These are phyloP conservation scores for Escovopsis sp. DNA, from an alignment of 2,329 filamentous ascomycete species.

Conservation along the genomic window DNA sequence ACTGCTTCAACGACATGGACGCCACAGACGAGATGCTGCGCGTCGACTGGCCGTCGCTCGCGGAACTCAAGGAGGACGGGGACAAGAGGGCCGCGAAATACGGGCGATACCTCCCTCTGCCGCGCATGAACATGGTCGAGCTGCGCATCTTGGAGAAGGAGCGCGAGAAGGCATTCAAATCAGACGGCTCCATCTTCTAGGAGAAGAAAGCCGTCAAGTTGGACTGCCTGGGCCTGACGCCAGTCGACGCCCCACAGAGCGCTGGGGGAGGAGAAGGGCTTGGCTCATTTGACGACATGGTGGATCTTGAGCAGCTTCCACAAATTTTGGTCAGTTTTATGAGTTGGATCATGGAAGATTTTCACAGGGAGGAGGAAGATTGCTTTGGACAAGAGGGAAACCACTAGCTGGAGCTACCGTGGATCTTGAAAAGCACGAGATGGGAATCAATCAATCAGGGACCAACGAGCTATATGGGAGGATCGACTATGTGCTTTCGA, in stretches of 20 bases:
- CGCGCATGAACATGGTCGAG: slow-evolving; percentile 13
- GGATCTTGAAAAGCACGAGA: too few species aligned
- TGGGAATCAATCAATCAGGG: too few species aligned
- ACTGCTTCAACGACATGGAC: slow-evolving; percentile 18
- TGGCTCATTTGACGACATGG: not conserved
- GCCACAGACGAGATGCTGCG: slow-evolving; percentile 6
- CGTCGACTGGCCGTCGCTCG: slow-evolving; percentile 20
- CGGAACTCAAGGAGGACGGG: slow-evolving; percentile 22
- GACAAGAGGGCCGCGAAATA: slow-evolving; percentile 14
- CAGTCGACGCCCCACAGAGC: slow-evolving; percentile 4
- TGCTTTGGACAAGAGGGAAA: slow-evolving; percentile 3
- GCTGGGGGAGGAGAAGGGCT: not conserved
- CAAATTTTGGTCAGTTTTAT: slow-evolving; percentile 1
- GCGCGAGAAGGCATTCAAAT: slow-evolving; percentile 7
- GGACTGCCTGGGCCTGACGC: slow-evolving; percentile 10
- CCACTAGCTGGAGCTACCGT: not conserved
- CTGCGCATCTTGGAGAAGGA: slow-evolving; percentile 2
- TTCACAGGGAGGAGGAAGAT: not conserved
- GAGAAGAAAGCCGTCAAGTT: slow-evolving; percentile 13
- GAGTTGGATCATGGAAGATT: slow-evolving; percentile 5
- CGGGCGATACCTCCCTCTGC: slow-evolving; percentile 19
- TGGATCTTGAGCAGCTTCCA: slow-evolving; percentile 1
- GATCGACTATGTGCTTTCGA: too few species aligned
- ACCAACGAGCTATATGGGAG: too few species aligned
- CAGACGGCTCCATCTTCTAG: slow-evolving; percentile 13